Base-by-base conservation (phyloP, 305 asterid species). In the Coffea humblotiana region DNA sequence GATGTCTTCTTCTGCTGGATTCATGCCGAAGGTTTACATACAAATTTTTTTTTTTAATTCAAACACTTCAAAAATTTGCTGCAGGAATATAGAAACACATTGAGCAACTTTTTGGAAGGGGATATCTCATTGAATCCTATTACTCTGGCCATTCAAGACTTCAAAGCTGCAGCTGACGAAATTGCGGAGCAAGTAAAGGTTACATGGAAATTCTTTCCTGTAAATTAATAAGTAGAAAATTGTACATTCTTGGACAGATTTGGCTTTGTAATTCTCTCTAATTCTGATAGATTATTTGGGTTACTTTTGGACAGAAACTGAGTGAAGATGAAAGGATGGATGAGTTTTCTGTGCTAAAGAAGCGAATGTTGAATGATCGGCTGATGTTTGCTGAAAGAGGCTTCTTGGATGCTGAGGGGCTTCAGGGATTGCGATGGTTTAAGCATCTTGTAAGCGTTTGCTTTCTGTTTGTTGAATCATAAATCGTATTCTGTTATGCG, bases 311-410 rank as follows among this genome's bases (percentile, higher is more conserved):
- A 84, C 75, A 95, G 99, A 90, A 84, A 82, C 82, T 93, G 82
- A 79, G 85, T 37, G 77, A 70, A 81, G 86, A 86, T 63, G 83
- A 77, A 78, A 78, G 71, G 61, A 56, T 32, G 52, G 93, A 84
- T 1, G 91, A 77, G 66, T 64, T 71, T 19, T 83, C 80, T 9
- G 80, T 75, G 40, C 37, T 92, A 85, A 90, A 89, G 86, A 85
- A 84, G 76, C 92, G 97, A 56, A 82, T 79, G 74, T 74, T 95
- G 48, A 95, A 93, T 63, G 98, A 95, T 84, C 90, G 93, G 61
- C 83, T 93, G 54, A 92, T 95, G 90, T 86, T 89, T 71, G 85
- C 97, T 49, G 99, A 95, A 81, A 89, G 96, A 89, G 99, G 97
- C 68, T 95, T 95, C 89, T 83, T 92, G 85, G 97, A 92, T 81